Conservation (phyloP, 2,329 filamentous ascomycete genomes). For the Thielaviopsis musarum region DNA sequence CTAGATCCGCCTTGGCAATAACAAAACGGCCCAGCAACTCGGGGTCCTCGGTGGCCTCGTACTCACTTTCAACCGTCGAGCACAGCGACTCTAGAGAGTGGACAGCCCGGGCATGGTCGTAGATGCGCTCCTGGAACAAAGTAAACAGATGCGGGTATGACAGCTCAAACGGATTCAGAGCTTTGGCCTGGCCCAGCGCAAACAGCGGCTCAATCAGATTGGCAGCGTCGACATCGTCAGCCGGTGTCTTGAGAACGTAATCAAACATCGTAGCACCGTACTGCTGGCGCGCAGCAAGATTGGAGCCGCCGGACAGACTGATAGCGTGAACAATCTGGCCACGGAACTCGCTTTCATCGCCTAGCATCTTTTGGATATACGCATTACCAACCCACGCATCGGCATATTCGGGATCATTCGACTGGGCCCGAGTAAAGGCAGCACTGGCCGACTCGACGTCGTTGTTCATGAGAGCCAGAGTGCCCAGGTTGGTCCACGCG, state of each 20-base stretch:
- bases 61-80: slow-evolving; percentile 56
- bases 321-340: slow-evolving; percentile 86
- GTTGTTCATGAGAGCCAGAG: slow-evolving; percentile 68
- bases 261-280: slow-evolving; percentile 76
- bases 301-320: slow-evolving; percentile 71
- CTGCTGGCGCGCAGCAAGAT: slow-evolving; percentile 55
- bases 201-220: slow-evolving; percentile 76
- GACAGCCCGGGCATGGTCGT: slow-evolving; percentile 49
- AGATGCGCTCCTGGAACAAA: slow-evolving; percentile 65
- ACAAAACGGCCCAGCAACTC: slow-evolving; percentile 60
- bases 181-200: slow-evolving; percentile 64
- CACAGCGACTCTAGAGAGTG: slow-evolving; percentile 50
- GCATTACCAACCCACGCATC: slow-evolving; percentile 92
- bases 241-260: slow-evolving; percentile 44
- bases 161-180: slow-evolving; percentile 53
- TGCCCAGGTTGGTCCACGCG: slow-evolving; percentile 81
- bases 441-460: slow-evolving; percentile 78
- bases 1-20: slow-evolving; percentile 71
- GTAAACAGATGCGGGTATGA: slow-evolving; percentile 62
- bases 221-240: slow-evolving; percentile 30
- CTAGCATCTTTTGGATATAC: slow-evolving; percentile 60
- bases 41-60: slow-evolving; percentile 66
- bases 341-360: slow-evolving; percentile 60
- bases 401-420: slow-evolving; percentile 82
- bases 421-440: slow-evolving; percentile 80